These are phyloP conservation scores for Xylaria intraflava DNA, from an alignment of 495 filamentous ascomycete genomes.

Conservation along the genomic window DNA sequence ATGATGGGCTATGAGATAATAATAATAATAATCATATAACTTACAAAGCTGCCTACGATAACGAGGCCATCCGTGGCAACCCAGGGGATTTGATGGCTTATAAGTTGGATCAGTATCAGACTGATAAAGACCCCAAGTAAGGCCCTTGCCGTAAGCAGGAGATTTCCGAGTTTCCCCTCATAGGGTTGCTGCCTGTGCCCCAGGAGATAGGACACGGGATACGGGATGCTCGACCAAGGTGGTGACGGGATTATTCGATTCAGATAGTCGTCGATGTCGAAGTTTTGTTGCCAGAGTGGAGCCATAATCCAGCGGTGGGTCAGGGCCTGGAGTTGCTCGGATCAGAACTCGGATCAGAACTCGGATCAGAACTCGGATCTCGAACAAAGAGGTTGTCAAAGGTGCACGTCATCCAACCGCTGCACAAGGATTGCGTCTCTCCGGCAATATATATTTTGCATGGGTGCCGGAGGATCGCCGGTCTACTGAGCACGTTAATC, in stretches of 20 bases:
- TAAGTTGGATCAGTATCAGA: conserved; percentile 17
- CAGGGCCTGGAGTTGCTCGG: background rate
- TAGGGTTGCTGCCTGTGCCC: conserved; percentile 38
- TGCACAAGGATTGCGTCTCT: too few species aligned
- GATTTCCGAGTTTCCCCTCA: conserved; percentile 38
- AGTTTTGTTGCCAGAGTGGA: conserved; percentile 33
- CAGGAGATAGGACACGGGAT: conserved; percentile 43
- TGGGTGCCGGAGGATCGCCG: too few species aligned
- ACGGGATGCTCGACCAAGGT: conserved; percentile 40
- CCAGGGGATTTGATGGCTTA: conserved; percentile 10
- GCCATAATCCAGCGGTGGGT: background rate
- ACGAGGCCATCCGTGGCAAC: conserved; percentile 2
- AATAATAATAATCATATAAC: conserved; percentile 1
- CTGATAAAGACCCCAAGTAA: conserved; percentile 49
- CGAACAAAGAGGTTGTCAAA: too few species aligned
- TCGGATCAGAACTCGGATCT: too few species aligned
- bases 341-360: too few species aligned
- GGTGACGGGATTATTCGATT: conserved; percentile 54
- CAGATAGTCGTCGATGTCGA: conserved; percentile 61
- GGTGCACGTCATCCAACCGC: too few species aligned
- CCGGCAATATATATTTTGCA: too few species aligned
- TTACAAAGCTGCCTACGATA: conserved; percentile 11
- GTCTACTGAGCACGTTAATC: too few species aligned
- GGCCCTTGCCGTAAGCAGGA: conserved; percentile 45
- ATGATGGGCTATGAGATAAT: background rate